Conservation (phyloP, 441 rosid genomes). For the Jatropha multifida region DNA sequence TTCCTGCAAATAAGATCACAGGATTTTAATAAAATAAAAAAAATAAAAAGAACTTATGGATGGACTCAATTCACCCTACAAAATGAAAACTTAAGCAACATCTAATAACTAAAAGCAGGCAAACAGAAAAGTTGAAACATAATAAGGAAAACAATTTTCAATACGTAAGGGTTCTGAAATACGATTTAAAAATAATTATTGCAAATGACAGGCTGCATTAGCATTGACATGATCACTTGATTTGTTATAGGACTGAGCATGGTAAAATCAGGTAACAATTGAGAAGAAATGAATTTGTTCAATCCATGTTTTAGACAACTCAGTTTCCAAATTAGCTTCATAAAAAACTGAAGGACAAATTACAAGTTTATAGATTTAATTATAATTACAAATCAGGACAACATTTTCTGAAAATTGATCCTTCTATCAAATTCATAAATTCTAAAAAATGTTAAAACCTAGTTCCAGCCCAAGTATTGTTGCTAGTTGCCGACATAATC, state of each 20-base stretch:
- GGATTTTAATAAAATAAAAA: not conserved
- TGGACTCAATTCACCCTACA: not conserved
- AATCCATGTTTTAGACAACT: not conserved
- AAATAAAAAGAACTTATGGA: not conserved
- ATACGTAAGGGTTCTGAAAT: not conserved
- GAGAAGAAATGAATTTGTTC: not conserved
- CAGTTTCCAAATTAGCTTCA: not conserved
- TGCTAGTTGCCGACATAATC: not conserved
- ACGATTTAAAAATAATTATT: not conserved
- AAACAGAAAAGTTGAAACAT: not conserved
- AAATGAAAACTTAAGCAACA: not conserved
- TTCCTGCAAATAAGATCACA: constrained; percentile 36
- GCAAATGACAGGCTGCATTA: not conserved
- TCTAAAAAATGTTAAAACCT: not conserved
- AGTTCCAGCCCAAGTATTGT: not conserved
- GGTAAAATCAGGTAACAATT: not conserved
- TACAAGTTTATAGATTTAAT: not conserved
- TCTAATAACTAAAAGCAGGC: not conserved
- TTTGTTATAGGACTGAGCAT: not conserved
- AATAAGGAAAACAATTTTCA: not conserved
- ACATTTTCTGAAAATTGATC: not conserved
- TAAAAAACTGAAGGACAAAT: not conserved
- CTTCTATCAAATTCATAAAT: not conserved
- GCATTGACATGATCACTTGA: not conserved
- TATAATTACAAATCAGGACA: not conserved